Evolutionary conservation across 164 flowering plant species (phyloP).

Genomic region (Dillenia suffruticosa): DNA sequence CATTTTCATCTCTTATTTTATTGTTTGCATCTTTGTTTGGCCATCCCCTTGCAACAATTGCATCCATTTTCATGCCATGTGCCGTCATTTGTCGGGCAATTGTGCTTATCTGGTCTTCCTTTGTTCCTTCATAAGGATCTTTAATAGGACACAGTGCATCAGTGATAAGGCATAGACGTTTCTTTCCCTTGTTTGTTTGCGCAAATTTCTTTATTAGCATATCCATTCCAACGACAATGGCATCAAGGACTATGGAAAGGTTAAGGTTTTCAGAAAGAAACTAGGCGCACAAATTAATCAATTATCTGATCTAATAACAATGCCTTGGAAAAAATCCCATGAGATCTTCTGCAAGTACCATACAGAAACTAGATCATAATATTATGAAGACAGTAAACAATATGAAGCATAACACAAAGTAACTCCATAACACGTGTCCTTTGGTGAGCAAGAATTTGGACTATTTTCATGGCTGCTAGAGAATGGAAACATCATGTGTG

Average conservation of each 20-base stretch:
- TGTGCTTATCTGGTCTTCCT: constrained; percentile 79
- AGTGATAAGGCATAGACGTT: constrained; percentile 86
- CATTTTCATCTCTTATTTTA: constrained; percentile 65
- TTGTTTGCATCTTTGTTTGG: constrained; percentile 29
- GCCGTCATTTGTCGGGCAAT: constrained; percentile 67
- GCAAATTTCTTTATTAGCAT: constrained; percentile 88
- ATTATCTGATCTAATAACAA: too few species aligned
- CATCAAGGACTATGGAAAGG: constrained; percentile 76
- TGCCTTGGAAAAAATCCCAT: too few species aligned
- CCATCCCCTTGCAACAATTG: constrained; percentile 56
- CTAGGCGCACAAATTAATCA: neutral
- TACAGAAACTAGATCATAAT: too few species aligned
- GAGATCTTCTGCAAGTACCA: too few species aligned
- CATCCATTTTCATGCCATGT: constrained; percentile 80
- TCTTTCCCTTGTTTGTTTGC: constrained; percentile 78
- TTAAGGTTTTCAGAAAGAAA: constrained; percentile 42
- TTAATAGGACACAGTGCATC: constrained; percentile 61
- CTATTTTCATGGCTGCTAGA: too few species aligned
- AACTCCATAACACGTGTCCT: too few species aligned
- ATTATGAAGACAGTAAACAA: too few species aligned
- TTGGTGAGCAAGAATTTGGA: too few species aligned
- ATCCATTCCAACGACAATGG: constrained; percentile 93
- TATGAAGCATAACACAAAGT: too few species aligned
- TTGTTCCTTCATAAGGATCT: constrained; percentile 82
- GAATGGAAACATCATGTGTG: too few species aligned